Conservation (phyloP, 306 rosid species). For the Gleditsia sinensis region DNA sequence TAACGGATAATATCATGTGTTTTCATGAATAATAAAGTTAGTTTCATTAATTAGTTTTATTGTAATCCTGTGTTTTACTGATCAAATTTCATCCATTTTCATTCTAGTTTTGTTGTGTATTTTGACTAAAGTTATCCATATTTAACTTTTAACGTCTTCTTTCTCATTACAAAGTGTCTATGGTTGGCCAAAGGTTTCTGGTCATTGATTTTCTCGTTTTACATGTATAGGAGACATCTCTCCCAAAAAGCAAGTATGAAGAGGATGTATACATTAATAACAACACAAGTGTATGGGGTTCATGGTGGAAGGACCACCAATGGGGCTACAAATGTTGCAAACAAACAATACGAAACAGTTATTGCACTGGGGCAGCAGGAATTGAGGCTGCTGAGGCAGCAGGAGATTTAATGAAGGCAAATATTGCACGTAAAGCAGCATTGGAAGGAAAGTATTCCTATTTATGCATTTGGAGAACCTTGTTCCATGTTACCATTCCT, state of each 20-base stretch:
- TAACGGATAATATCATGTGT: too few species aligned
- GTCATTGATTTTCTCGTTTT: not conserved
- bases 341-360: slow-evolving; percentile 56
- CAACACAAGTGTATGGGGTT: slow-evolving; percentile 66
- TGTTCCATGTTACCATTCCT: not conserved
- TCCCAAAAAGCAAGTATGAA: slow-evolving; percentile 58
- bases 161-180: not conserved
- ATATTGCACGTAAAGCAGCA: slow-evolving; percentile 63
- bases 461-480: too few species aligned
- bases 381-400: slow-evolving; percentile 62
- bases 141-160: not conserved
- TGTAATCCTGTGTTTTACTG: not conserved
- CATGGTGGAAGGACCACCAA: slow-evolving; percentile 82
- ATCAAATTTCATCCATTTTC: not conserved
- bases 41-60: not conserved
- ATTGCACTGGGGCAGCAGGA: slow-evolving; percentile 66
- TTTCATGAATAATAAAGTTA: too few species aligned
- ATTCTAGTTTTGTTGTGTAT: not conserved
- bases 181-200: not conserved
- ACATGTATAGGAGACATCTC: slow-evolving; percentile 47
- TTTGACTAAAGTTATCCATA: not conserved
- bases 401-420: slow-evolving; percentile 60
- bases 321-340: slow-evolving; percentile 75
- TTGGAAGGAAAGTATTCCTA: too few species aligned
- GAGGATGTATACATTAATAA: slow-evolving; percentile 60